phyloP scores from a whole-genome alignment of 257 asterid species.

The Ilex asprella region DNA sequence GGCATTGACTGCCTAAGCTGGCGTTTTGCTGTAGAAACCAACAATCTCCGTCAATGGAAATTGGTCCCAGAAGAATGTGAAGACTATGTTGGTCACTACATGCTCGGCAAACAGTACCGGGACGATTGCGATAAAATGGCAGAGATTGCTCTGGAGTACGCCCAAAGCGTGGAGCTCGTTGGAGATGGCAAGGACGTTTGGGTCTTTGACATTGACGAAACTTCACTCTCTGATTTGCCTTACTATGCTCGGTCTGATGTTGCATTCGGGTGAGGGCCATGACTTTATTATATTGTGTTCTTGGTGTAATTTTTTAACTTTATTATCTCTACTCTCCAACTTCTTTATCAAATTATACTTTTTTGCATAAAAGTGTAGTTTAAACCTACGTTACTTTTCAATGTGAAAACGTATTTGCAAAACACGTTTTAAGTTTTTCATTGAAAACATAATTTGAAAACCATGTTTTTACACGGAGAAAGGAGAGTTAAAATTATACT shows the following conservation, averaged over 20 bases:
- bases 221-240: constrained; percentile 36
- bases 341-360: no score
- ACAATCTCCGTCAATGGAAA: constrained; percentile 40
- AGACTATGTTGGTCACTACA: constrained; percentile 52
- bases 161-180: constrained; percentile 18
- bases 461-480: no score
- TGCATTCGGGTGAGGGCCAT: constrained; percentile 30
- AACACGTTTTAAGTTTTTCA: no score
- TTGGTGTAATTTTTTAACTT: no score
- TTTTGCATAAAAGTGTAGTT: no score
- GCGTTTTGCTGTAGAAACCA: constrained; percentile 69
- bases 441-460: no score
- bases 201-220: constrained; percentile 51
- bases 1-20: constrained; percentile 62
- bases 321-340: no score
- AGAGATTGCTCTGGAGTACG: constrained; percentile 38
- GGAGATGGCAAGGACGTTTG: constrained; percentile 39
- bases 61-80: constrained; percentile 45
- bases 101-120: constrained; percentile 58
- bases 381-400: no score
- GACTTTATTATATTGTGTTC: no score
- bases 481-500: no score
- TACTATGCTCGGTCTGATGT: constrained; percentile 35
- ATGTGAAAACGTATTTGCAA: no score
- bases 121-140: constrained; percentile 42